A percentile compares a stretch with the other conserved stretches of the same genome.
phyloP scores from a whole-genome alignment of 2,329 filamentous ascomycete genomes.

The Calonectria crousiana region DNA sequence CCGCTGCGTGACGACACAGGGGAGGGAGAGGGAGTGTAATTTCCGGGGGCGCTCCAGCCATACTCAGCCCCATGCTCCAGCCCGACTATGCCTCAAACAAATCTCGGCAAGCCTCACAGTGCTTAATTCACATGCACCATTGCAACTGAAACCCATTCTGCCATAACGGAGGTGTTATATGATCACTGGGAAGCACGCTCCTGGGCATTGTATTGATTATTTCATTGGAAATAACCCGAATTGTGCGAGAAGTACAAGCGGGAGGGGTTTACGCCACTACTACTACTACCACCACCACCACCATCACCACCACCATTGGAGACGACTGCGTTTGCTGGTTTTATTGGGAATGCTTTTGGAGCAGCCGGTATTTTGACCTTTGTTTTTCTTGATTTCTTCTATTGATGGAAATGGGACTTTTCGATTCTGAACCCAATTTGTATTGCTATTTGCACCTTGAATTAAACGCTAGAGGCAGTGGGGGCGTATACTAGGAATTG shows the following conservation, averaged over 20 bases:
- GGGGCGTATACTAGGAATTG: slow-evolving; percentile 19
- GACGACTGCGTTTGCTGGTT: background rate
- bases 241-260: background rate
- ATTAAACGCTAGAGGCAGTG: slow-evolving; percentile 15
- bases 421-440: slow-evolving; percentile 23
- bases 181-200: background rate
- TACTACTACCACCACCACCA: too few relatives aligned
- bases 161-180: background rate
- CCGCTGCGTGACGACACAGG: slow-evolving; percentile 33
- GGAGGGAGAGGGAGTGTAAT: slow-evolving; percentile 32
- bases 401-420: slow-evolving; percentile 10
- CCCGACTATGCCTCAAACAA: slow-evolving; percentile 5
- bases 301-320: background rate
- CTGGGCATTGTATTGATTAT: background rate
- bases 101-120: background rate
- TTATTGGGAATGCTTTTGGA: background rate
- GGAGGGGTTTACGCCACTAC: background rate
- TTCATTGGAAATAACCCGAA: background rate
- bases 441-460: slow-evolving; percentile 22
- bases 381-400: background rate
- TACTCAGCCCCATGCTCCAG: slow-evolving; percentile 35
- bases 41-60: slow-evolving; percentile 29
- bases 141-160: background rate
- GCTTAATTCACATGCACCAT: background rate
- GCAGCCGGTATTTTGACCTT: background rate